Base-by-base conservation (phyloP, 306 rosid genomes). In the Alnus glutinosa region DNA sequence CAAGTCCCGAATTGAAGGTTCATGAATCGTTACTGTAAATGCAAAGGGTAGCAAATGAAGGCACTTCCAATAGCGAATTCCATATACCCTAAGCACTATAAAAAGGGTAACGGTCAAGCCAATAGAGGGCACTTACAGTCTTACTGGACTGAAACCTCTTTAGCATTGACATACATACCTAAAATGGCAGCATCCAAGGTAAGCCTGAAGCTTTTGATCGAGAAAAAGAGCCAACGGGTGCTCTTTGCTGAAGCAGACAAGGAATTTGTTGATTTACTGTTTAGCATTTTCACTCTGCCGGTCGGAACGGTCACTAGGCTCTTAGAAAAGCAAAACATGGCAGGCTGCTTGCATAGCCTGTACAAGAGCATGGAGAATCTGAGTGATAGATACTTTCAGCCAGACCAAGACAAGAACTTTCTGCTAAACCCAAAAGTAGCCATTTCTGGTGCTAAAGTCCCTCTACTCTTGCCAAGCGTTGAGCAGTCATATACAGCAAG, bases 361-460 rank as follows among this genome's bases (percentile, higher is more conserved):
- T 18, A 67, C 50, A 1, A 42, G 30, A 67, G 72, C 72, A 67
- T 42, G 2, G 72, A 67, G 18, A 42, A 39, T 9, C 7, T 67
- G 32, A 67, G 44, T n/a, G 72, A 8, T 7, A 42, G 32, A 4
- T 67, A 77, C 6, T 7, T 77, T 9, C 74, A 76, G 14, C 54
- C 84, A 0, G 13, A 30, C 7, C 2, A 23, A 2, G 2, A 55
- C 13, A 64, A 77, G 48, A 47, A 49, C 37, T 36, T 2, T 0
- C 46, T 80, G 0, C 67, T 84, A 0, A n/a, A 76, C 3, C 84
- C 87, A 7, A 71, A 14, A 2, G 8, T 42, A 49, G 4, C 59
- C 4, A 3, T 59, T 11, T 8, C 2, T 58, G 36, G 32, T 9
- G 36, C 34, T 58, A 0, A 9, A 2, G 5, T 9, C 36, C 36